Evolutionary conservation across 139 green algal genomes (phyloP), one percentile per base, ranked within the genome.

Genomic region (Chlamydomonas urium): DNA sequence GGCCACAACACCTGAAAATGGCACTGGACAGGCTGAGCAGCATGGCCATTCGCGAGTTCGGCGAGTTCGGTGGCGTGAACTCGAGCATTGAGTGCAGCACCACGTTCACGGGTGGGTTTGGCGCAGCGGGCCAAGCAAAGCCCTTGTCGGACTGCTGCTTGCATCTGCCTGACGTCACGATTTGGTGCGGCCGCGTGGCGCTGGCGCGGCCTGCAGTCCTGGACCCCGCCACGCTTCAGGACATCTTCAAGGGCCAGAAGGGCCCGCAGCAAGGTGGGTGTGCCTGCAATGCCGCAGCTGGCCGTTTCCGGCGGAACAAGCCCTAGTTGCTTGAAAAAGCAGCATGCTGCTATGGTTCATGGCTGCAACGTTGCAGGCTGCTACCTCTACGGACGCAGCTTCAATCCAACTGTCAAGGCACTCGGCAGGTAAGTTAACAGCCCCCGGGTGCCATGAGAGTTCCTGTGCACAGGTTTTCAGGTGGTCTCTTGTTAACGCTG

Each of bases 321-420:
- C n/a, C n/a, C n/a, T n/a, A n/a, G n/a, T n/a, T n/a, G n/a, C n/a
- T n/a, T n/a, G n/a, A n/a, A n/a, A n/a, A n/a, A n/a, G n/a, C n/a
- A n/a, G n/a, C n/a, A n/a, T n/a, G n/a, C 4, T 31, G 29, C 59
- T 36, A 10, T 31, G 36, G 47, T 60, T 28, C 33, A 23, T 42
- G 19, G 38, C 48, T 4, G 47, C 47, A 33, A 29, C 32, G 35
- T 47, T 24, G 33, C 38, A 66, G 84, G 78, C 5, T 90, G 85
- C 84, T 92, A 88, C 58, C 61, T 92, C 35, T 93, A 93, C 42
- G 89, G 81, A 24, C 69, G 88, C 1, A 76, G 69, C 10, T 89
- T 83, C 75, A 91, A 86, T 73, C 88, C 88, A 8, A 90, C 85
- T 0, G 81, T 92, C 23, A 65, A 66, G 2, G 47, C 79, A 4